These are phyloP conservation scores for Nitzschia sp. DNA, from an alignment of 108 stramenopile genomes.

Conservation along the genomic window DNA sequence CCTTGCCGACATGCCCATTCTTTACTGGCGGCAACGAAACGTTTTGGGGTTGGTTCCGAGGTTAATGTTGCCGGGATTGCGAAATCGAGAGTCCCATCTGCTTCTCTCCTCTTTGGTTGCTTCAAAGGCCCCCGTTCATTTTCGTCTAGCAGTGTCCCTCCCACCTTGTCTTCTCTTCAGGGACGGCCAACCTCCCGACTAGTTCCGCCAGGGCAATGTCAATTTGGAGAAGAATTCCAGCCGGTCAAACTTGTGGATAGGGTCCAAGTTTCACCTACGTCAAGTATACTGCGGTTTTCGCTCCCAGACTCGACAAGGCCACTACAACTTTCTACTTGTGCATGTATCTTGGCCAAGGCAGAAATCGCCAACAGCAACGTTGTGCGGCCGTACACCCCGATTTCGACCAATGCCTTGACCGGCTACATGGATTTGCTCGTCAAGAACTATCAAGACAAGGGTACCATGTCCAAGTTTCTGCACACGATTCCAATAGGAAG, in stretches of 20 bases:
- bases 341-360: slow-evolving; percentile 89
- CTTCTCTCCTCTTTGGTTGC: too few species aligned
- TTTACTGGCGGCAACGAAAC: too few species aligned
- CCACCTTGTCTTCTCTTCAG: not conserved
- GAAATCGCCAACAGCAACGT: slow-evolving; percentile 45
- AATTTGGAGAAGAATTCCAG: slow-evolving; percentile 64
- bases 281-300: slow-evolving; percentile 72
- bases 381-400: slow-evolving; percentile 94
- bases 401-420: slow-evolving; percentile 81
- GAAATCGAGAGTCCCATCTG: too few species aligned
- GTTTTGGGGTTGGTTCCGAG: too few species aligned
- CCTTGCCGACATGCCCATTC: too few species aligned
- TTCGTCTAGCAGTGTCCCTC: too few species aligned
- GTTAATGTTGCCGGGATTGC: too few species aligned
- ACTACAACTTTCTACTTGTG: slow-evolving; percentile 81
- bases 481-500: slow-evolving; percentile 23
- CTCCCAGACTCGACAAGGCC: slow-evolving; percentile 59
- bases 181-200: slow-evolving; percentile 16
- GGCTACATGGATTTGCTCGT: slow-evolving; percentile 93
- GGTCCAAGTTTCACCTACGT: slow-evolving; percentile 51
- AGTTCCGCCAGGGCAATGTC: slow-evolving; percentile 70
- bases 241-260: slow-evolving; percentile 62
- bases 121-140: too few species aligned
- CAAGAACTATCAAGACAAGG: slow-evolving; percentile 75
- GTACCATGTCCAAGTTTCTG: slow-evolving; percentile 68